These are phyloP conservation scores for Ceratocystis cubensis DNA, from an alignment of 2,329 filamentous ascomycete species.

Conservation along the genomic window DNA sequence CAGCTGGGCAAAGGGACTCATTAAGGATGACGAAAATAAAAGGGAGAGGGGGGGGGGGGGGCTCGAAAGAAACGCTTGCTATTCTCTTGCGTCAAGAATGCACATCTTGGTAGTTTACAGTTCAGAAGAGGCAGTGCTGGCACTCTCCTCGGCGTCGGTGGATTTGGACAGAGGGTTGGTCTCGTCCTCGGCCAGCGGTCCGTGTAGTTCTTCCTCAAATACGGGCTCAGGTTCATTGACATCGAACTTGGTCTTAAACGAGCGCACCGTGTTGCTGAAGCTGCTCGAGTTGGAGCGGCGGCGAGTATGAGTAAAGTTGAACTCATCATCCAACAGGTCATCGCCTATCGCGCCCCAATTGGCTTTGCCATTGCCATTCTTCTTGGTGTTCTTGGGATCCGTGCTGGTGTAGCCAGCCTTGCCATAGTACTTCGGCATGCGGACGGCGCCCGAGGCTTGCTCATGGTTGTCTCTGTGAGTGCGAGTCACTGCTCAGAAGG, in stretches of 20 bases:
- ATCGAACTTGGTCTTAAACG: slow-evolving; percentile 97
- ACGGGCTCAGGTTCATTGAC: slow-evolving; percentile 77
- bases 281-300: slow-evolving; percentile 87
- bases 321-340: slow-evolving; percentile 71
- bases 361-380: slow-evolving; percentile 81
- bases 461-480: slow-evolving; percentile 56
- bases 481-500: slow-evolving; percentile 64
- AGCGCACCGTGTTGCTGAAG: slow-evolving; percentile 53
- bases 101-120: background rate
- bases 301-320: slow-evolving; percentile 72
- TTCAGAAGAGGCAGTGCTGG: slow-evolving; percentile 37
- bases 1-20: background rate
- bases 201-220: slow-evolving; percentile 78
- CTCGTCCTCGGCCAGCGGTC: slow-evolving; percentile 41
- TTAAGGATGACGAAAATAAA: slow-evolving; percentile 7
- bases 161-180: slow-evolving; percentile 40
- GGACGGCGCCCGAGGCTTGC: slow-evolving; percentile 82
- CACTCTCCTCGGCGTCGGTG: slow-evolving; percentile 47
- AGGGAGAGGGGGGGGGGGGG: background rate
- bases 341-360: slow-evolving; percentile 85
- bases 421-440: slow-evolving; percentile 83
- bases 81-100: slow-evolving; percentile 1
- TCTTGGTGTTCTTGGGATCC: slow-evolving; percentile 82
- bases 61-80: slow-evolving; percentile 8
- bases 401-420: slow-evolving; percentile 70